A percentile compares a stretch with the other conserved stretches of the same genome.
Evolutionary conservation across 1,139 yeast species (phyloP).

Genomic region (Schwanniomyces etchellsii): DNA sequence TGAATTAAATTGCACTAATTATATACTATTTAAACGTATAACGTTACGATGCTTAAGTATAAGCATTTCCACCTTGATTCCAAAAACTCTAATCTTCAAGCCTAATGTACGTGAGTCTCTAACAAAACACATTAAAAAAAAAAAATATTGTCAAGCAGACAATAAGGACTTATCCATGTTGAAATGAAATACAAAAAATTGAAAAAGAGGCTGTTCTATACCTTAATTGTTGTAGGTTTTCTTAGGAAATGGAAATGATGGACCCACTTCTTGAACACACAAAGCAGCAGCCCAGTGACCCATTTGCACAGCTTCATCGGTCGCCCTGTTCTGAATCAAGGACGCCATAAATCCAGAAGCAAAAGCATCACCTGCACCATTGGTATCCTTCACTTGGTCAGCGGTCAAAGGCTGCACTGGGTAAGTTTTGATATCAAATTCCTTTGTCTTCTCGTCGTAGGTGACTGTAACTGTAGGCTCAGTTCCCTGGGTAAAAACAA

Average conservation of each 20-base stretch:
- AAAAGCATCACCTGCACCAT: constrained; percentile 99
- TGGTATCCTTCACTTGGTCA: constrained; percentile 76
- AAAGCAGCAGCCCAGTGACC: constrained; percentile 97
- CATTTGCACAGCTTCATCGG: constrained; percentile 62
- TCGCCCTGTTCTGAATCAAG: constrained; percentile 65
- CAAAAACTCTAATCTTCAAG: too few species aligned
- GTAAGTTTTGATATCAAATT: constrained; percentile 44
- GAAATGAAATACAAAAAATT: constrained; percentile 8
- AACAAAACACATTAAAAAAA: constrained; percentile 4
- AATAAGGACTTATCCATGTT: constrained; percentile 9
- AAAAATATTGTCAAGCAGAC: constrained; percentile 1
- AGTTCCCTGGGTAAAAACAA: constrained; percentile 87
- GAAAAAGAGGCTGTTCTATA: constrained; percentile 2
- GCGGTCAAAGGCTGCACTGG: constrained; percentile 69
- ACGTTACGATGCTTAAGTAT: too few species aligned
- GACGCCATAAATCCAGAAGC: constrained; percentile 97
- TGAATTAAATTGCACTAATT: constrained; percentile 8
- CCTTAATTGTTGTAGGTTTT: background rate
- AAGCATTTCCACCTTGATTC: too few species aligned
- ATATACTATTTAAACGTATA: too few species aligned
- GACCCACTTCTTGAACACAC: constrained; percentile 91
- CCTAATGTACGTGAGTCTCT: too few species aligned
- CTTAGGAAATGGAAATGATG: constrained; percentile 84
- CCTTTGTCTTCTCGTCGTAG: constrained; percentile 41
- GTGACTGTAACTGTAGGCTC: constrained; percentile 80